phyloP scores from a whole-genome alignment of 2,329 filamentous ascomycete species.

The Elsinoe batatas region DNA sequence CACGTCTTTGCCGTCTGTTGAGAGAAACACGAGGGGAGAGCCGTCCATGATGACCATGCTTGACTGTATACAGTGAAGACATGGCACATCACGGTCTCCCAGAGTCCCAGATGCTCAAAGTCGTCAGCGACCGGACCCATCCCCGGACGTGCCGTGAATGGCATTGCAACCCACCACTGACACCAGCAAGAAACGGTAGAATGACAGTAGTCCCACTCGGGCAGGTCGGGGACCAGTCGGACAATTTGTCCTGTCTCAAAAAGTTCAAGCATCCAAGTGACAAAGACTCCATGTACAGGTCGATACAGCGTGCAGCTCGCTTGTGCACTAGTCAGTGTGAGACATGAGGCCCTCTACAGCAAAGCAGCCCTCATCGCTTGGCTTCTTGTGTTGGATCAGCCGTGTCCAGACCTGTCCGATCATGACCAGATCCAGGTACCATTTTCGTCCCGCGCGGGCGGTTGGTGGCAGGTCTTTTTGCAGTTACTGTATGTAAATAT shows the following conservation, averaged over 20 bases:
- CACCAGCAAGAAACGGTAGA: not conserved
- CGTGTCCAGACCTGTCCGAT: not conserved
- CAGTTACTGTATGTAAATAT: not conserved
- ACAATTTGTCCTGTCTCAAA: constrained; percentile 2
- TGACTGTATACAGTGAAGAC: not conserved
- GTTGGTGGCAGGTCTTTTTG: not conserved
- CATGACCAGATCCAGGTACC: constrained; percentile 5
- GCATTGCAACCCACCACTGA: not conserved
- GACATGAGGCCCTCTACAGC: not conserved
- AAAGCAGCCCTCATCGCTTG: not conserved
- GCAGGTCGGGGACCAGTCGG: not conserved
- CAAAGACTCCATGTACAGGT: not conserved
- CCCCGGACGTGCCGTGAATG: not conserved
- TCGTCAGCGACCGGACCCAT: not conserved
- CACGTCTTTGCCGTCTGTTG: not conserved
- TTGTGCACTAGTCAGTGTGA: not conserved
- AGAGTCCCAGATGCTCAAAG: not conserved
- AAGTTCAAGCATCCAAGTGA: not conserved
- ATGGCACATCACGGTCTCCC: not conserved
- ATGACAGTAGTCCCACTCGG: constrained; percentile 1
- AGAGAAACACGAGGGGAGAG: not conserved
- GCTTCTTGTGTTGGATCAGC: not conserved
- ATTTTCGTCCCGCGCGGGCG: not conserved
- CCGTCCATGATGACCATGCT: not conserved
- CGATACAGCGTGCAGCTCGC: not conserved